Evolutionary conservation across 1,139 yeast genomes (phyloP), one percentile per base, ranked within the genome.

Genomic region (Torulaspora pretoriensis): DNA sequence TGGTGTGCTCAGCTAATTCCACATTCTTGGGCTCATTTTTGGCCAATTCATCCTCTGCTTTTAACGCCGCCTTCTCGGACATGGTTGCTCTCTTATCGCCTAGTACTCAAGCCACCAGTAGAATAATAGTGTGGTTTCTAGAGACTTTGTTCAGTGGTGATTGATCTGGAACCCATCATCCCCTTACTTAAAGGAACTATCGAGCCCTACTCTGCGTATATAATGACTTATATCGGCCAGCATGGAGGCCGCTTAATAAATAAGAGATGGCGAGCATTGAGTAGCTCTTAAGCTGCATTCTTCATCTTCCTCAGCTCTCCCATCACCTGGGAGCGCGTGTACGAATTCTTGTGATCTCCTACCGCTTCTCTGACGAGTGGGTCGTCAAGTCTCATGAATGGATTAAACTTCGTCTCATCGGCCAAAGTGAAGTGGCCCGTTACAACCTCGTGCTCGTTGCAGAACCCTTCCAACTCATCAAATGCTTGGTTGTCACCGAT

Each of bases 341-440:
- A 58, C 9, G 52, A 50, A 0, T 72, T 70, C 1, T 72, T 69
- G 0, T 78, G 68, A 16, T 74, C 75, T 2, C 74, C 74, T 0
- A 85, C 74, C 13, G 76, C 77, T 42, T 68, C 57, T 54, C 77
- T 71, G 8, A 87, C 78, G 25, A 65, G 68, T 0, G 80, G 75
- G 55, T 84, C 89, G 30, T 68, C 60, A 16, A 87, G 70, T 60
- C 86, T 78, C 92, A 90, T 83, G 68, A 94, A 92, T 27, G 98
- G 98, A 63, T 92, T 92, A 68, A 80, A 84, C 43, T 72, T 65
- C 54, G 81, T 72, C 65, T 92, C 99, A 60, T 92, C 96, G 6
- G 77, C 80, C 54, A 94, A 77, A 3, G 97, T 88, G 68, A 87
- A 90, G 27, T 63, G 65, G 0, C 98, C 98, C 0, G 97, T 82